phyloP scores from a whole-genome alignment of 1,284 basidiomycete genomes.

The Grifola frondosa region DNA sequence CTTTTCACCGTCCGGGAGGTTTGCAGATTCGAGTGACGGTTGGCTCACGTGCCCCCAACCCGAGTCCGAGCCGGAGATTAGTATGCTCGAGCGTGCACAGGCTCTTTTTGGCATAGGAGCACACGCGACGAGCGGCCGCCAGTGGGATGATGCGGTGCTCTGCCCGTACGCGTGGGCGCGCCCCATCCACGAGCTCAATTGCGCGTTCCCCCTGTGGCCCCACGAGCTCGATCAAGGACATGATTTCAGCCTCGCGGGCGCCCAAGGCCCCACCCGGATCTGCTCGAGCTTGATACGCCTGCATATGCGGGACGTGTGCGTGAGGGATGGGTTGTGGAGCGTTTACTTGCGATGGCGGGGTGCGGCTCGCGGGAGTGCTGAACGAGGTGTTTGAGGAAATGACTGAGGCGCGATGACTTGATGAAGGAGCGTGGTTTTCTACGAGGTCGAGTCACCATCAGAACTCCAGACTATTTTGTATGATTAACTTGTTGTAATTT shows the following conservation, averaged over 20 bases:
- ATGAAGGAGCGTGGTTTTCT: not conserved
- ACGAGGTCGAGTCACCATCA: too few relatives aligned
- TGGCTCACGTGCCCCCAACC: conserved; percentile 70
- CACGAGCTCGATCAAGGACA: conserved; percentile 48
- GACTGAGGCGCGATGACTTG: conserved; percentile 5
- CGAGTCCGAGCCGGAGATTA: not conserved
- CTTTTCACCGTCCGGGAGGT: conserved; percentile 52
- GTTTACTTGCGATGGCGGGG: conserved; percentile 79
- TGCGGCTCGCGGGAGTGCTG: conserved; percentile 78
- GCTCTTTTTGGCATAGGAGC: conserved; percentile 7
- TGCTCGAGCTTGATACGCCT: conserved; percentile 81
- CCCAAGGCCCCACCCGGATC: conserved; percentile 31
- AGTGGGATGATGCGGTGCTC: conserved; percentile 56
- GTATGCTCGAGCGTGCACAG: conserved; percentile 11
- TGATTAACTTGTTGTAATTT: not conserved
- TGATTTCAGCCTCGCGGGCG: conserved; percentile 1
- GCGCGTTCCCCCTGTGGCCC: conserved; percentile 74
- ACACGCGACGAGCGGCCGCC: conserved; percentile 8
- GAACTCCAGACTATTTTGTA: too few relatives aligned
- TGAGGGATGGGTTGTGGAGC: conserved; percentile 73
- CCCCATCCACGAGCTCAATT: conserved; percentile 74
- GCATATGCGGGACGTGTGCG: conserved; percentile 73
- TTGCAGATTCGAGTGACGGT: conserved; percentile 52
- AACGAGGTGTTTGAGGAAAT: conserved; percentile 67
- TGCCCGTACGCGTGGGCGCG: conserved; percentile 82